Conservation (phyloP, 2,329 filamentous ascomycete genomes). For the Pseudogymnoascus sp. region DNA sequence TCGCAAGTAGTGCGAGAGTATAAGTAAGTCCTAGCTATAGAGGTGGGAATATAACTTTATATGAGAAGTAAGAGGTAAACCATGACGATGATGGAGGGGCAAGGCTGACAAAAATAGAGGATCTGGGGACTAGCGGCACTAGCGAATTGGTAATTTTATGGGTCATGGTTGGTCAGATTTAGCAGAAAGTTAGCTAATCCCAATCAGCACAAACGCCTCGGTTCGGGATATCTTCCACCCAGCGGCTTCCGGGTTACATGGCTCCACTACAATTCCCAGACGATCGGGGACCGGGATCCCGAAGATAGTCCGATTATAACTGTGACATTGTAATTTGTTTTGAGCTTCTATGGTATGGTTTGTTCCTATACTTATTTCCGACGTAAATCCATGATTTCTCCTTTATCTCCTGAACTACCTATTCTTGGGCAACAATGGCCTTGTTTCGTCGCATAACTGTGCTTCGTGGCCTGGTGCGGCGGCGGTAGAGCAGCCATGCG, state of each 20-base stretch:
- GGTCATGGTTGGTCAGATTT: constrained; percentile 1
- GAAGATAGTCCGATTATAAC: background rate
- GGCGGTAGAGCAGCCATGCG: background rate
- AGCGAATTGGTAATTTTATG: constrained; percentile 4
- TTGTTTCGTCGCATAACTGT: background rate
- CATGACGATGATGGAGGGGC: background rate
- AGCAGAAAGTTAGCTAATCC: background rate
- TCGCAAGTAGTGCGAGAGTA: background rate
- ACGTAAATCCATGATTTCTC: background rate
- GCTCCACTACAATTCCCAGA: background rate
- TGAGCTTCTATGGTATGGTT: background rate
- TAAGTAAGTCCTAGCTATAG: background rate
- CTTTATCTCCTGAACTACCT: background rate
- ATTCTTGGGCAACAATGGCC: background rate
- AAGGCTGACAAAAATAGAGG: background rate
- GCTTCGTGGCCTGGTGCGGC: background rate
- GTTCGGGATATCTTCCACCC: background rate
- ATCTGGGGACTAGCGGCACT: background rate
- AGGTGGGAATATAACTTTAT: background rate
- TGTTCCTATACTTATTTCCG: background rate
- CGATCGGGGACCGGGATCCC: background rate
- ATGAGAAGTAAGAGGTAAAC: background rate
- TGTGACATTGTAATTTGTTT: background rate
- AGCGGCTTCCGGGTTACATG: background rate
- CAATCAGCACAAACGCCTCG: background rate